These are phyloP conservation scores for Botrytis deweyae DNA, from an alignment of 2,329 filamentous ascomycete genomes.

Conservation along the genomic window DNA sequence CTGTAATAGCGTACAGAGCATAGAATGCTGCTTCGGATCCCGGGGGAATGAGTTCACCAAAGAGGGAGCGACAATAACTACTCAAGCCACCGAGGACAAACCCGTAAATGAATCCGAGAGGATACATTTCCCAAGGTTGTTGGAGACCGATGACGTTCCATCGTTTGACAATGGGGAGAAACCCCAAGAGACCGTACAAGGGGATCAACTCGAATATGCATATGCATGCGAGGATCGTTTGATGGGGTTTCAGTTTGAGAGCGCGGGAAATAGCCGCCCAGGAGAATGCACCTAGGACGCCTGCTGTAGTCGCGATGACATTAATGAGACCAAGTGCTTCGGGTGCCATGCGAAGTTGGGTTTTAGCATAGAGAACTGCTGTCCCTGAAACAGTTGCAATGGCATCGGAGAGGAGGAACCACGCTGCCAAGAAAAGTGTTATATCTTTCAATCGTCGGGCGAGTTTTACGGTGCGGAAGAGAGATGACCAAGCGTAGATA, in stretches of 20 bases:
- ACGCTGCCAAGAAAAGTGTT: conserved; percentile 76
- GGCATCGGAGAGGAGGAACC: conserved; percentile 92
- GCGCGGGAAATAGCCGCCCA: conserved; percentile 78
- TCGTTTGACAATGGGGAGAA: conserved; percentile 72
- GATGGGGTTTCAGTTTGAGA: conserved; percentile 70
- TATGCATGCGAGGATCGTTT: conserved; percentile 88
- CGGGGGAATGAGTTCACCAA: conserved; percentile 86
- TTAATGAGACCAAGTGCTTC: conserved; percentile 89
- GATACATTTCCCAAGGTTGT: conserved; percentile 95
- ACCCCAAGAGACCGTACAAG: conserved; percentile 84
- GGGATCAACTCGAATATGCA: conserved; percentile 88
- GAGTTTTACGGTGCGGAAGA: conserved; percentile 74
- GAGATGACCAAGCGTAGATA: conserved; percentile 77
- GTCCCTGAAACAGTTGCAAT: conserved; percentile 93
- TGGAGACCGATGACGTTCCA: conserved; percentile 81
- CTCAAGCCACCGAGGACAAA: conserved; percentile 90
- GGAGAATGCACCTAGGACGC: conserved; percentile 82
- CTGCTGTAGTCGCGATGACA: conserved; percentile 81
- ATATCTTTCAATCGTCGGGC: conserved; percentile 72
- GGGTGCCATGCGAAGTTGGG: conserved; percentile 82
- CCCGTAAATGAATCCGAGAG: conserved; percentile 84
- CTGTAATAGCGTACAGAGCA: conserved; percentile 85
- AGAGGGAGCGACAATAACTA: conserved; percentile 87
- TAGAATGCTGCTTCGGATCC: conserved; percentile 92
- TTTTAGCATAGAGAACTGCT: conserved; percentile 93